Evolutionary conservation across 306 rosid species (phyloP), one percentile per base, ranked within the genome.

Genomic region (Malus asiatica): DNA sequence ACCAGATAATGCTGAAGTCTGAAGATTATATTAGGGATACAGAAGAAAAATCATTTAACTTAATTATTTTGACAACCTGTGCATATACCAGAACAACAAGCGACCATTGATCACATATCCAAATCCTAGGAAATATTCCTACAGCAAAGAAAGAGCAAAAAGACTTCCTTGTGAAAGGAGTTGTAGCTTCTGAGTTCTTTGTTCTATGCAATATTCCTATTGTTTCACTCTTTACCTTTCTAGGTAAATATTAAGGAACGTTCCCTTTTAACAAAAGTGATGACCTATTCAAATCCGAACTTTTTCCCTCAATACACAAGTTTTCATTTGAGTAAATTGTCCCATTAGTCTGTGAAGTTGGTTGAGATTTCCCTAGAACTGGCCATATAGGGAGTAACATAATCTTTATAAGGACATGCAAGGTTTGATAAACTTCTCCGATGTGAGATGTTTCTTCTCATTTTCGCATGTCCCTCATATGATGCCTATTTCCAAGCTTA

Each of bases 61-160:
- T 52, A 42, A 70, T 74, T 23, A 70, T 74, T 77, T 76, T 70
- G 71, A 65, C 68, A 78, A 78, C 72, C 60, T 72, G 84, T 42
- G 75, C 29, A 82, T 76, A 78, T 77, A 33, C 52, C 55, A 7
- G 27, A 72, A 52, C 83, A 64, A 15, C 72, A 61, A 16, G 51
- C 77, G 62, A 76, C 25, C 40, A 52, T 32, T 46, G 44, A 64
- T 62, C 66, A 64, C 81, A n/a, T 42, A 58, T 71, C 74, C 77
- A 69, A 16, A 51, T 51, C 55, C 55, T 55, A 77, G 66, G 68
- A 38, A 62, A 75, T 42, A 83, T 74, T 86, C 80, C 70, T 46
- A 40, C 52, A 4, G 60, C 66, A 30, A 77, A 73, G 73, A 77
- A 55, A 1, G 19, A 33, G 3, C 15, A 61, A 16, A 30, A 64